phyloP scores from a whole-genome alignment of 2,329 filamentous ascomycete genomes.

The Microthyrium microscopicum region DNA sequence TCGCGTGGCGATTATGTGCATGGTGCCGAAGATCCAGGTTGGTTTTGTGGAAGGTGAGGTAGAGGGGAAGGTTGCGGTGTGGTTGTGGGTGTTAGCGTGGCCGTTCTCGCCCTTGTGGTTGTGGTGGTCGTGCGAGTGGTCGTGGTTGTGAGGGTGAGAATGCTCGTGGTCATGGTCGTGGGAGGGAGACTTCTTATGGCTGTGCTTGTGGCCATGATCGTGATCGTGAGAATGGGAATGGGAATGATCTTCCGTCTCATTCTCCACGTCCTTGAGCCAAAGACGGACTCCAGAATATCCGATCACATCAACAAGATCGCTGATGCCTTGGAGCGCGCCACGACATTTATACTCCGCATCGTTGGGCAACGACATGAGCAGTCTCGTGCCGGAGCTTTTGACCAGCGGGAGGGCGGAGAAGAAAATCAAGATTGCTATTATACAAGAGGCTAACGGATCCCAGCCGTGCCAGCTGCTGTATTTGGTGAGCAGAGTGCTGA shows the following conservation, averaged over 20 bases:
- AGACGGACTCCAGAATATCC: slow-evolving; percentile 80
- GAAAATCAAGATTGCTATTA: slow-evolving; percentile 88
- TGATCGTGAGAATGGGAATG: slow-evolving; percentile 21
- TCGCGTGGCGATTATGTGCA: slow-evolving; percentile 65
- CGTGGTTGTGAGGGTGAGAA: slow-evolving; percentile 17
- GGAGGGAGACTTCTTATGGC: too few species aligned
- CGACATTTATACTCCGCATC: slow-evolving; percentile 77
- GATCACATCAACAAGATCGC: slow-evolving; percentile 65
- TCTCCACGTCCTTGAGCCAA: slow-evolving; percentile 61
- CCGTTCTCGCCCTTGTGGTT: slow-evolving; percentile 18
- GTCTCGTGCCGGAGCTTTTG: slow-evolving; percentile 61
- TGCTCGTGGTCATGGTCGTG: slow-evolving; percentile 26
- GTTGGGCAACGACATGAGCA: slow-evolving; percentile 72
- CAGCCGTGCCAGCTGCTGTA: slow-evolving; percentile 83
- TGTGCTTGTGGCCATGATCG: slow-evolving; percentile 21
- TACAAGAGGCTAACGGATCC: slow-evolving; percentile 83
- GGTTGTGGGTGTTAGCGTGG: slow-evolving; percentile 16
- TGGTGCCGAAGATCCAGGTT: slow-evolving; percentile 55
- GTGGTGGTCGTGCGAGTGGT: slow-evolving; percentile 20
- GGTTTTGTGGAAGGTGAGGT: slow-evolving; percentile 32
- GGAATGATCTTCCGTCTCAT: slow-evolving; percentile 24
- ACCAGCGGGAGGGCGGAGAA: slow-evolving; percentile 83
- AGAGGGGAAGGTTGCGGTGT: too few species aligned
- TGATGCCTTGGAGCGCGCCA: slow-evolving; percentile 69
- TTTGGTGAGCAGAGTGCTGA: slow-evolving; percentile 76